These are phyloP conservation scores for Picocystis salinarum DNA, from an alignment of 139 green algal species.

Conservation along the genomic window DNA sequence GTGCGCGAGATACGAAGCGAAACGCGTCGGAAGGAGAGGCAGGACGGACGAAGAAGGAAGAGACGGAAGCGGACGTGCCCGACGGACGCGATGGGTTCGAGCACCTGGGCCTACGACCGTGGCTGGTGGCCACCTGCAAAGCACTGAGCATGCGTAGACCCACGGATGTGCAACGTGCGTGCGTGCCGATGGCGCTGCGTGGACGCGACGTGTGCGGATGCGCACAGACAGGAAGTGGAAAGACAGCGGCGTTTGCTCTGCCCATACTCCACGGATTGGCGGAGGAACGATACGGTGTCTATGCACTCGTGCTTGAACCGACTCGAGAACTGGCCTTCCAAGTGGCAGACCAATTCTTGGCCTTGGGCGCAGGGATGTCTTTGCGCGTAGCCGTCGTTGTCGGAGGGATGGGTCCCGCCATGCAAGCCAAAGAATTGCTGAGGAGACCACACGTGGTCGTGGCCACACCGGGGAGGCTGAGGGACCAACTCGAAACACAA, in stretches of 20 bases:
- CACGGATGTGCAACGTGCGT: constrained; percentile 50
- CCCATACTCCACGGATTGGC: constrained; percentile 80
- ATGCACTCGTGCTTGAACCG: constrained; percentile 71
- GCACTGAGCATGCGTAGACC: constrained; percentile 28
- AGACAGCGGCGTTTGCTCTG: constrained; percentile 92
- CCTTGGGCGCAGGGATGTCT: constrained; percentile 57
- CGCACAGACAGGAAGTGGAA: constrained; percentile 85
- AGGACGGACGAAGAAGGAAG: too few relatives aligned
- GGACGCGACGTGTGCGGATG: constrained; percentile 72
- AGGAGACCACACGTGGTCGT: constrained; percentile 77
- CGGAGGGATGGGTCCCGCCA: constrained; percentile 68
- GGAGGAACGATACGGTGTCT: constrained; percentile 79
- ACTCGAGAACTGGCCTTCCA: constrained; percentile 92
- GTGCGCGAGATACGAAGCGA: too few relatives aligned
- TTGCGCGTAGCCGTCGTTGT: constrained; percentile 48
- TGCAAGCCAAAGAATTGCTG: constrained; percentile 48
- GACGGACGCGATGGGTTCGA: too few relatives aligned
- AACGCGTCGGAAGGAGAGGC: too few relatives aligned
- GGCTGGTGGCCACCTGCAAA: constrained; percentile 1
- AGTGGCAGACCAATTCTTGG: constrained; percentile 79
- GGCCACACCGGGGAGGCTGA: constrained; percentile 74
- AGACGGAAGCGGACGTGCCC: too few relatives aligned
- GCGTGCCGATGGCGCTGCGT: constrained; percentile 61
- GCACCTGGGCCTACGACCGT: constrained; percentile 35
- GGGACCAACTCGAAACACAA: constrained; percentile 2